Base-by-base conservation (phyloP, 2,329 filamentous ascomycete species). In the Pestalotiopsis sp. region DNA sequence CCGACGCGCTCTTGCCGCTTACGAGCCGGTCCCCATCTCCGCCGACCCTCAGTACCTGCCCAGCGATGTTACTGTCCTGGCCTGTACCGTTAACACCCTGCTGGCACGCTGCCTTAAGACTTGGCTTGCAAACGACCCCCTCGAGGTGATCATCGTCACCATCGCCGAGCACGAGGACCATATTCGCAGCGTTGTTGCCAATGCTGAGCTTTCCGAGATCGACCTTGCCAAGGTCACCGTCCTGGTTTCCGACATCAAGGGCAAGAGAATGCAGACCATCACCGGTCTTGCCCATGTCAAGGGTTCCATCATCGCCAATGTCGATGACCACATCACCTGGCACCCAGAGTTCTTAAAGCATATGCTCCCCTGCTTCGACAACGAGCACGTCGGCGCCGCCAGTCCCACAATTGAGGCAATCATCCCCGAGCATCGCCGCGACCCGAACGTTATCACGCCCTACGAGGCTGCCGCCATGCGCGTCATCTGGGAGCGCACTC, bases 381-480 rank as follows among this genome's bases (percentile, higher is more conserved):
- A 59, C 6, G n/a, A 59, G 25, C 11, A 1, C 23, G n/a, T 59
- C 17, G 57, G 57, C 14, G 57, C 57, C 7, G 27, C 27, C 14
- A 13, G 11, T 6, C 20, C 57, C 12, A 17, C 23, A 0, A 59
- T 59, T 11, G 57, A 52, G 20, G 61, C 67, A 13, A 40, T 69
- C 52, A 66, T 70, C 17, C 65, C 69, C 11, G 31, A 40, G 1
- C 65, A 69, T 5, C 66, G 67, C 1, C 69, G 59, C n/a, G 14
- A 66, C 20, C 3, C 49, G 1, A 45, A 60, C 2, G n/a, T 41
- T 0, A 61, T 72, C 17, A 68, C 70, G 4, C 27, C 57, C 4
- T 69, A 61, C 56, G 69, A 72, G 65, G 67, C 56, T 1, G 56
- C 49, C 20, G 66, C 64, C 4, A 64, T 62, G 20, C 62, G 70